A percentile compares a stretch with the other conserved stretches of the same genome.
Evolutionary conservation across 1,284 basidiomycete genomes (phyloP).

Genomic region (Cutaneotrichosporon spelunceum): DNA sequence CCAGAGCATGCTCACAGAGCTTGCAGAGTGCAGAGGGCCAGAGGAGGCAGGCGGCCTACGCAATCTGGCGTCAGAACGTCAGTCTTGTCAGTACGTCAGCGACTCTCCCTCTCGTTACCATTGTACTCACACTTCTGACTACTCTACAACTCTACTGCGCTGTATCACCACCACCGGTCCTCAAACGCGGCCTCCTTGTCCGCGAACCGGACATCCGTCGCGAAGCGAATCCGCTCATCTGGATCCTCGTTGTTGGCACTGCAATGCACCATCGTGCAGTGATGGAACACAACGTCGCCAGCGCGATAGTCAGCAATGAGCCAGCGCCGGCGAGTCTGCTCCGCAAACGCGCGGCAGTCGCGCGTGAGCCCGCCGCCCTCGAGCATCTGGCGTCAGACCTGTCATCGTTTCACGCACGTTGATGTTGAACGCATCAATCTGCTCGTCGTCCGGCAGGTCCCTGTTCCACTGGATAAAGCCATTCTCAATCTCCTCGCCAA

Average conservation of each 20-base stretch:
- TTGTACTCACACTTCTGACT: background rate
- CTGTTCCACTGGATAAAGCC: constrained; percentile 21
- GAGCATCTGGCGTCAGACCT: constrained; percentile 21
- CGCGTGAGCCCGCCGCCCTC: constrained; percentile 17
- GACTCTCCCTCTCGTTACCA: background rate
- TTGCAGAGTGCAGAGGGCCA: no score
- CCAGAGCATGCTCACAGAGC: no score
- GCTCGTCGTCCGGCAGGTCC: constrained; percentile 25
- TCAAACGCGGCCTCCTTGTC: constrained; percentile 16
- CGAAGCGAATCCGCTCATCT: constrained; percentile 18
- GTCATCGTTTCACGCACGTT: constrained; percentile 24
- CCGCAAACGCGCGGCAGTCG: constrained; percentile 15
- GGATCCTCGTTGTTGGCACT: constrained; percentile 21
- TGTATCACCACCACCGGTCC: constrained; percentile 16
- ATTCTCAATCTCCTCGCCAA: constrained; percentile 31
- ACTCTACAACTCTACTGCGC: constrained; percentile 8
- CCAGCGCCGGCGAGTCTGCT: constrained; percentile 18
- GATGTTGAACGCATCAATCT: constrained; percentile 30
- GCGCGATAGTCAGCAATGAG: constrained; percentile 24
- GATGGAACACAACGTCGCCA: constrained; percentile 29
- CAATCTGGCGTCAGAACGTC: no score
- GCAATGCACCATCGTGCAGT: constrained; percentile 22
- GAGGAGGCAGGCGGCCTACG: no score
- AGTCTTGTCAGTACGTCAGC: no score
- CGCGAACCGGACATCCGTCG: constrained; percentile 23